Conservation (phyloP, 2,329 filamentous ascomycete genomes). For the Eutypella sp. region DNA sequence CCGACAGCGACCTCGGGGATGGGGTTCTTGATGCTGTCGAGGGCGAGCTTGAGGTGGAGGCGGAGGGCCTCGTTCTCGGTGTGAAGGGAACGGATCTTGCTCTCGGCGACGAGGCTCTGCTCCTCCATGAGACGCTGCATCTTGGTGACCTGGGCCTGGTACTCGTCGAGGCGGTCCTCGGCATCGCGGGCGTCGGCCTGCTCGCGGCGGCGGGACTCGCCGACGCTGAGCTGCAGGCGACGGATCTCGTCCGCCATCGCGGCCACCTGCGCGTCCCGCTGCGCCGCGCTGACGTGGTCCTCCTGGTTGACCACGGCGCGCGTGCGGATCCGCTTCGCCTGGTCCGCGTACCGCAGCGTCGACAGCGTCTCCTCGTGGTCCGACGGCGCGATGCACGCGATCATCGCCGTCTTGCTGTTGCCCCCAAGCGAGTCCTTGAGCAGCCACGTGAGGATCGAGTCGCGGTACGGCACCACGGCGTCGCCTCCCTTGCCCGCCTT, state of each 20-base stretch:
- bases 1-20: slow-evolving; percentile 58
- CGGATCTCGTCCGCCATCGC: slow-evolving; percentile 97
- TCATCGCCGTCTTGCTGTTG: slow-evolving; percentile 99
- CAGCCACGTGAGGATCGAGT: slow-evolving; percentile 79
- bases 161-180: slow-evolving; percentile 86
- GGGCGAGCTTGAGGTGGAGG: slow-evolving; percentile 79
- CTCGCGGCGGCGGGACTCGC: slow-evolving; percentile 61
- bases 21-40: slow-evolving; percentile 85
- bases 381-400: slow-evolving; percentile 89
- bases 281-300: slow-evolving; percentile 83
- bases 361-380: slow-evolving; percentile 98
- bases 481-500: slow-evolving; percentile 47
- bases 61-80: slow-evolving; percentile 87
- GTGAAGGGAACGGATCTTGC: slow-evolving; percentile 85
- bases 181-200: slow-evolving; percentile 67
- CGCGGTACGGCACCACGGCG: slow-evolving; percentile 81
- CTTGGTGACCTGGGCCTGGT: slow-evolving; percentile 80
- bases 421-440: slow-evolving; percentile 93
- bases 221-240: slow-evolving; percentile 69
- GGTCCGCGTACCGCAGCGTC: slow-evolving; percentile 93
- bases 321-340: slow-evolving; percentile 95
- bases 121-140: slow-evolving; percentile 98
- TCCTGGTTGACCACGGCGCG: slow-evolving; percentile 86
- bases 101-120: slow-evolving; percentile 80
- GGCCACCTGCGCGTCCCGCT: slow-evolving; percentile 88